Percentiles rank a stretch among this genome's conserved stretches.
Conservation (phyloP, 2,329 filamentous ascomycete genomes). For the Graphiopsis chlorocephala region DNA sequence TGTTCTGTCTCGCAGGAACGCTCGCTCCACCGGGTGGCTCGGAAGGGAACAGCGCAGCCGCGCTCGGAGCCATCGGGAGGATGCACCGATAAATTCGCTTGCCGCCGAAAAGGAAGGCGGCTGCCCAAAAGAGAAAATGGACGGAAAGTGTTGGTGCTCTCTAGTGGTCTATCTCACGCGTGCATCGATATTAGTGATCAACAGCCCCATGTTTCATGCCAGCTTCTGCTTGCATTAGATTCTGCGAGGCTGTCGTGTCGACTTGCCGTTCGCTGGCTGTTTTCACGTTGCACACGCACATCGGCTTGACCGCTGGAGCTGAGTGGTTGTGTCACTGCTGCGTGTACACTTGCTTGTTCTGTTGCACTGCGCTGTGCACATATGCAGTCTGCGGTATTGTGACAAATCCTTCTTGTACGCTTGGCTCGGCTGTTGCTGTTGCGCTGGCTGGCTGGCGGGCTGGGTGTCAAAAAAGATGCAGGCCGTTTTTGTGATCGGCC, state of each 20-base stretch:
- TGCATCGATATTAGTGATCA: neutral
- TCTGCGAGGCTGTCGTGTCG: constrained; percentile 10
- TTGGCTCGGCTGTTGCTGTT: neutral
- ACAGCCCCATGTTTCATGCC: neutral
- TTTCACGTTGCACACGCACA: neutral
- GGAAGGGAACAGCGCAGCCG: neutral
- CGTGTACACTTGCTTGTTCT: neutral
- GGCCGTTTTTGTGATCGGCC: constrained; percentile 6
- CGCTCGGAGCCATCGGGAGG: neutral
- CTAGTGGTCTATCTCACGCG: neutral
- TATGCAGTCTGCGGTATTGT: neutral
- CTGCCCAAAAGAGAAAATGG: constrained; percentile 1
- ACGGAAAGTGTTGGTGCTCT: neutral
- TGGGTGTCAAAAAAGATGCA: neutral
- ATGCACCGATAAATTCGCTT: neutral
- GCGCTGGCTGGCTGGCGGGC: neutral
- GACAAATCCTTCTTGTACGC: constrained; percentile 7
- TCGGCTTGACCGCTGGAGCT: constrained; percentile 2
- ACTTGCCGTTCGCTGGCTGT: constrained; percentile 12
- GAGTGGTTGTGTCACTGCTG: neutral
- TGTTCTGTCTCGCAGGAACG: neutral
- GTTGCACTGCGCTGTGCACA: neutral
- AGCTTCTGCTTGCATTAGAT: neutral
- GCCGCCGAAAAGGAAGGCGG: neutral
- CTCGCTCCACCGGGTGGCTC: neutral